phyloP scores from a whole-genome alignment of 495 filamentous ascomycete species.

The Penicillium silybi region DNA sequence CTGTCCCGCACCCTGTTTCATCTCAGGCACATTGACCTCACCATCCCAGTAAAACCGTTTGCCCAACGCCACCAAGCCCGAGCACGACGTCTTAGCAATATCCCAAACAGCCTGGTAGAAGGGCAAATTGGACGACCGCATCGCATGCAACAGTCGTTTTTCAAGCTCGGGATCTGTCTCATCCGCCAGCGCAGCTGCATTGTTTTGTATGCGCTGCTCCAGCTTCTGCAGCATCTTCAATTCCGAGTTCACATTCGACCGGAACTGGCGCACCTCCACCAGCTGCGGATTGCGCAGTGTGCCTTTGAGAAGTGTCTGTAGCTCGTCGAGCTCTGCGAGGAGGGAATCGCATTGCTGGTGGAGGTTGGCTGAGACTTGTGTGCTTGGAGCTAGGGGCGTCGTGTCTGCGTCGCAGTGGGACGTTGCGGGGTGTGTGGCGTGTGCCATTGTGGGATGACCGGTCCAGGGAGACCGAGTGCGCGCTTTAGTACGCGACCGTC shows the following conservation, averaged over 20 bases:
- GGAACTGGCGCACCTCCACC: conserved; percentile 52
- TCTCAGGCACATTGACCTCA: conserved; percentile 4
- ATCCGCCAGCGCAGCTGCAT: conserved; percentile 1
- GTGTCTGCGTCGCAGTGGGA: background rate
- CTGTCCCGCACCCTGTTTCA: background rate
- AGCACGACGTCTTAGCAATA: conserved; percentile 44
- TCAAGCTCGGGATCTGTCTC: conserved; percentile 17
- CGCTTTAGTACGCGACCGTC: background rate
- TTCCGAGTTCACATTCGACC: conserved; percentile 45
- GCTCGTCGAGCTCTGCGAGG: conserved; percentile 45
- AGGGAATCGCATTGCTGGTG: conserved; percentile 40
- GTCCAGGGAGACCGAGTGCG: background rate
- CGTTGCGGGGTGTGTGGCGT: background rate
- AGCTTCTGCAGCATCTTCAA: conserved; percentile 48
- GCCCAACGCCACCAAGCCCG: conserved; percentile 47
- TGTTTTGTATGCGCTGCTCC: conserved; percentile 20
- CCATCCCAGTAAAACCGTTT: conserved; percentile 54
- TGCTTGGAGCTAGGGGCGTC: background rate
- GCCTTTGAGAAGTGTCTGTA: conserved; percentile 40
- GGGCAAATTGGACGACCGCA: conserved; percentile 55
- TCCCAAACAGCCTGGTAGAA: conserved; percentile 56
- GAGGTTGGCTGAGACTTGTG: conserved; percentile 24
- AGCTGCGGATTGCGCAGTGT: conserved; percentile 45
- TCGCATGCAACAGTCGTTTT: conserved; percentile 36
- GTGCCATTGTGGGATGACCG: conserved; percentile 7